Base-by-base conservation (phyloP, 176 grass and related monocot species). In the Musa schizocarpa region DNA sequence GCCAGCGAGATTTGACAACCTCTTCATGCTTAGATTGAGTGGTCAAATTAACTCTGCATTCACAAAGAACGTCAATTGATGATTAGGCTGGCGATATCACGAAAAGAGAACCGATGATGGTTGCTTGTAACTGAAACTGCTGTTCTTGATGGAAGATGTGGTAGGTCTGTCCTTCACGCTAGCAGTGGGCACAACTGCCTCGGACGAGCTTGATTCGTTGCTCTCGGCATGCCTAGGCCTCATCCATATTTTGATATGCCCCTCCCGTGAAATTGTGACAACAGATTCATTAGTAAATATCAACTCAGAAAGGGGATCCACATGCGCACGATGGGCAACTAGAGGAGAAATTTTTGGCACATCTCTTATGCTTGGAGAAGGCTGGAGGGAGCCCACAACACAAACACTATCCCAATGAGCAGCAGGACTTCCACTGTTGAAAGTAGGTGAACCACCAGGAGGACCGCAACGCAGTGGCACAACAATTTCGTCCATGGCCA, bases 291-390 rank as follows among this genome's bases (percentile, higher is more conserved):
- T 89, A 67, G 88, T 95, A 77, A 95, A 95, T 78, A 86, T 86
- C 81, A 99, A 52, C 8, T 88, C 85, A 14, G 86, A 87, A 13
- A 99, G 86, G 43, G 91, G 96, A 49, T 95, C 88, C 17, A 82
- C 81, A 54, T 91, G 85, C 48, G 86, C 91, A 58, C 88, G 74
- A 68, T 99, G 91, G 13, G 88, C 86, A 54, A 95, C 79, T 5
- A 92, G 82, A 74, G 91, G 91, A 12, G 91, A 89, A 76, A 99
- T 85, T 82, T 99, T 99, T 22, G 86, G 86, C 65, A 99, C 85
- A 48, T 99, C 81, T 69, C 81, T 78, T 84, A 95, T 95, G 82
- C 91, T 85, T 79, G 96, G 96, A 81, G 91, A 83, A 74, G 96
- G 86, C 19, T 87, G 90, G 66, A 99, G 90, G 57, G 88, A 85